A percentile compares a stretch with the other conserved stretches of the same genome.
phyloP scores from a whole-genome alignment of 306 rosid species.

The Mimosa pudica region DNA sequence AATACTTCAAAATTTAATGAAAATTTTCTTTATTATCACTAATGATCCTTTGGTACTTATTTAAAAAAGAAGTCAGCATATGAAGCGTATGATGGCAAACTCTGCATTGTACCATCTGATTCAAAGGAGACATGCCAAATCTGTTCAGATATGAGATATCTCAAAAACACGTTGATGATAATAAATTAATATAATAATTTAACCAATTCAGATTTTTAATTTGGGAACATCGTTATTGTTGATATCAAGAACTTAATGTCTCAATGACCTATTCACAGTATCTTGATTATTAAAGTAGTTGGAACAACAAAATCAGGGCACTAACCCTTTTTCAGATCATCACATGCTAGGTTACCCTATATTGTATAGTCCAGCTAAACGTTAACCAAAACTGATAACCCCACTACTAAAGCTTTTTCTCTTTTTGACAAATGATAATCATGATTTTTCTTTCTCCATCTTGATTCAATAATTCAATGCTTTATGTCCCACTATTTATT shows the following conservation, averaged over 20 bases:
- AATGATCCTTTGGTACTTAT: too few relatives aligned
- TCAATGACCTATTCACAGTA: not conserved
- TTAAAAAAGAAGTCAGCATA: too few relatives aligned
- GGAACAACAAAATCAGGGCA: not conserved
- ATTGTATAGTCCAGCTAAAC: not conserved
- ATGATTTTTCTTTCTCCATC: not conserved
- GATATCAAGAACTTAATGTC: not conserved
- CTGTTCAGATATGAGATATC: not conserved
- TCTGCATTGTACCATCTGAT: too few relatives aligned
- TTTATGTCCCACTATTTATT: conserved; percentile 1
- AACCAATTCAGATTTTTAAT: not conserved
- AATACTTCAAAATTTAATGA: too few relatives aligned
- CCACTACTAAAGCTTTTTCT: conserved; percentile 12
- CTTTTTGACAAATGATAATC: not conserved
- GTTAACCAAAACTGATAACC: conserved; percentile 13
- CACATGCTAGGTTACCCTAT: not conserved
- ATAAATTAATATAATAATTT: too few relatives aligned
- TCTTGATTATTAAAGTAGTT: not conserved
- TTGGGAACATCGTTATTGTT: not conserved
- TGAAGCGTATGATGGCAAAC: too few relatives aligned
- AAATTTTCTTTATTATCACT: too few relatives aligned
- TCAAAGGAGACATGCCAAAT: too few relatives aligned
- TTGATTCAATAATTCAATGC: not conserved
- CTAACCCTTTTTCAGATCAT: not conserved
- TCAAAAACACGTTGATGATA: not conserved